Evolutionary conservation across 1,139 yeast species (phyloP), one percentile per base, ranked within the genome.

Genomic region (Saccharomyces hybrid): DNA sequence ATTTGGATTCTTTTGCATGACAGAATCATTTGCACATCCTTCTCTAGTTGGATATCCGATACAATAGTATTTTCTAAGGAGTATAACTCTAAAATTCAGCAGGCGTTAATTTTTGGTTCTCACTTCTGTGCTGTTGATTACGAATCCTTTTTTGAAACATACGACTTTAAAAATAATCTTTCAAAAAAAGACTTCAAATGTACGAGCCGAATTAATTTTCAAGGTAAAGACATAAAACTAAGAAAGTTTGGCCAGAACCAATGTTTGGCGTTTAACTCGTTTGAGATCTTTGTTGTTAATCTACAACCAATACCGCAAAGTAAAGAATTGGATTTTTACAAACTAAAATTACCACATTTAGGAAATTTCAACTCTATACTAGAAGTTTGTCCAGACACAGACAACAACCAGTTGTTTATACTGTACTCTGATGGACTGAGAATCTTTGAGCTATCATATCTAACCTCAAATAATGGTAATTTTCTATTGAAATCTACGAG

Each of bases 401-500:
- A 46, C 0, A 54, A 47, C 4, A 42, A 51, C 8, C 52, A 44
- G 21, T 19, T 64, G 9, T 61, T 60, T 34, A 50, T 65, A 5
- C 49, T 64, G 21, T 63, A 55, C 47, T 53, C 58, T 19, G 61
- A 58, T 49, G 68, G 69, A 3, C 42, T 67, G 3, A 57, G 58
- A 48, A 54, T 66, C 9, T 53, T 55, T 21, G 59, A 59, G 2
- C 53, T 59, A 19, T 53, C 59, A 4, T 65, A 63, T 47, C 51
- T 53, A 16, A 60, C 69, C 2, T 56, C 59, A 55, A 61, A 62
- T 29, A 53, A 55, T n/a, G 56, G 61, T n/a, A 62, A 61, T 49
- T 61, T 58, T 51, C 50, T 65, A 8, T 51, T 66, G 21, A 60
- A 58, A 38, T 61, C 67, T 16, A 64, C 70, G 3, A 60, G 66